A percentile compares a stretch with the other conserved stretches of the same genome.
Evolutionary conservation across 2,329 filamentous ascomycete genomes (phyloP).

Genomic region (Dothiorella sarmentorum): DNA sequence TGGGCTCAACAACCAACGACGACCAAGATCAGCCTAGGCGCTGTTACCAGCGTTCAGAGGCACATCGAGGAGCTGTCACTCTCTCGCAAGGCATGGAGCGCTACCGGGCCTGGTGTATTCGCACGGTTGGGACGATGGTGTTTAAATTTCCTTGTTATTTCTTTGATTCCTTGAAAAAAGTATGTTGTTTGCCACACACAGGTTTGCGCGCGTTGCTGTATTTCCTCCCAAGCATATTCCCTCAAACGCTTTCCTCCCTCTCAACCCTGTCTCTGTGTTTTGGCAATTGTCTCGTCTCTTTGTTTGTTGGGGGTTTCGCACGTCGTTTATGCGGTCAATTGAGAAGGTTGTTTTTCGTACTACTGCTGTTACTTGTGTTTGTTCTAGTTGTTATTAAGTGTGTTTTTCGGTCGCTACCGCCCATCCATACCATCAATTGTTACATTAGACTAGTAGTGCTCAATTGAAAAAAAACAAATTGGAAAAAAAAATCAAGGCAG

Average conservation of each 20-base stretch:
- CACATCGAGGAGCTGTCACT: neutral
- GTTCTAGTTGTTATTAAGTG: slow-evolving; percentile 11
- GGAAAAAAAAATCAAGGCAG: neutral
- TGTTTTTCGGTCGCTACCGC: slow-evolving; percentile 14
- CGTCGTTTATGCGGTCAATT: slow-evolving; percentile 1
- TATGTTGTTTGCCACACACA: slow-evolving; percentile 4
- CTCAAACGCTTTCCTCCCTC: slow-evolving; percentile 5
- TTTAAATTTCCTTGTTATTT: slow-evolving; percentile 13
- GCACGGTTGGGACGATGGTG: slow-evolving; percentile 8
- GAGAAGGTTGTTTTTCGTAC: neutral
- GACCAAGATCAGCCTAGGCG: neutral
- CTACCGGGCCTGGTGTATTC: neutral
- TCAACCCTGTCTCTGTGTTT: neutral
- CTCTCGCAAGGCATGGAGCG: neutral
- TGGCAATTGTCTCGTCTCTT: slow-evolving; percentile 7
- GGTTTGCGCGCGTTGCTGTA: neutral
- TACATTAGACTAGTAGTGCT: slow-evolving; percentile 15
- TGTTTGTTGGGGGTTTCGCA: neutral
- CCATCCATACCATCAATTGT: slow-evolving; percentile 3
- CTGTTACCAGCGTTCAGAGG: slow-evolving; percentile 5
- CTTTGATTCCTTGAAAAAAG: slow-evolving; percentile 8
- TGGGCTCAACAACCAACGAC: neutral
- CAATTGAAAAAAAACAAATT: slow-evolving; percentile 10
- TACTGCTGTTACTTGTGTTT: slow-evolving; percentile 4
- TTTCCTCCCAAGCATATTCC: slow-evolving; percentile 12